Evolutionary conservation across 2,329 filamentous ascomycete genomes (phyloP).

Genomic region (Diplodia sapinea): DNA sequence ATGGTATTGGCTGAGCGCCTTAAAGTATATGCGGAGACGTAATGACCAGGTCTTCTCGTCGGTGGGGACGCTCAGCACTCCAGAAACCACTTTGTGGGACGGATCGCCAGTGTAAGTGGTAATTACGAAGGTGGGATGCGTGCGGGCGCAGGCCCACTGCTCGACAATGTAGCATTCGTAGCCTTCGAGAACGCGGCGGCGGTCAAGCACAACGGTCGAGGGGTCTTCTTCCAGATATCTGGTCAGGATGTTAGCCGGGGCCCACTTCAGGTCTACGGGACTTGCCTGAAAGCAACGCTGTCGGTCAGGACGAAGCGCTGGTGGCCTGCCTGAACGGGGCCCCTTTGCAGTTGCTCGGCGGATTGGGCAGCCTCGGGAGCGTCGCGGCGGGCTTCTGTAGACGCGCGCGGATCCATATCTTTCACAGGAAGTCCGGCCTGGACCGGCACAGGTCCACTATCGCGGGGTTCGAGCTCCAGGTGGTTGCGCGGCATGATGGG

Average conservation of each 20-base stretch:
- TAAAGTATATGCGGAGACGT: constrained; percentile 81
- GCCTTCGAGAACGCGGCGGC: constrained; percentile 71
- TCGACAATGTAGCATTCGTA: constrained; percentile 96
- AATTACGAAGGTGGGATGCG: constrained; percentile 88
- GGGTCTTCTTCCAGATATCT: constrained; percentile 84
- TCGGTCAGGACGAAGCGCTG: constrained; percentile 70
- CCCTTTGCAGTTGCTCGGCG: constrained; percentile 29
- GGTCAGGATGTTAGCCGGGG: background rate
- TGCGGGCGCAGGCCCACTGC: constrained; percentile 94
- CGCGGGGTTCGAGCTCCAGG: constrained; percentile 3
- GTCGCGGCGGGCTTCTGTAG: constrained; percentile 21
- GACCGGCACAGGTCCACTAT: background rate
- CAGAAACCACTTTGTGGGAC: constrained; percentile 76
- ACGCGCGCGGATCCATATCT: constrained; percentile 1
- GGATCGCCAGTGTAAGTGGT: constrained; percentile 90
- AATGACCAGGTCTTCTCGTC: constrained; percentile 82
- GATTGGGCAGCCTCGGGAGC: background rate
- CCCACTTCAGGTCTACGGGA: background rate
- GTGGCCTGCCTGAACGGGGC: constrained; percentile 47
- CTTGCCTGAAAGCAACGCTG: constrained; percentile 64
- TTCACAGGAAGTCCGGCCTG: background rate
- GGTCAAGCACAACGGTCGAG: constrained; percentile 74
- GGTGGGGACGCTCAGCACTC: constrained; percentile 79
- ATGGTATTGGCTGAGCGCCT: constrained; percentile 82
- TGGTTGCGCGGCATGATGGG: constrained; percentile 19